Evolutionary conservation across 2,329 filamentous ascomycete species (phyloP), one percentile per base, ranked within the genome.

Genomic region (Gliomastix tumulicola): DNA sequence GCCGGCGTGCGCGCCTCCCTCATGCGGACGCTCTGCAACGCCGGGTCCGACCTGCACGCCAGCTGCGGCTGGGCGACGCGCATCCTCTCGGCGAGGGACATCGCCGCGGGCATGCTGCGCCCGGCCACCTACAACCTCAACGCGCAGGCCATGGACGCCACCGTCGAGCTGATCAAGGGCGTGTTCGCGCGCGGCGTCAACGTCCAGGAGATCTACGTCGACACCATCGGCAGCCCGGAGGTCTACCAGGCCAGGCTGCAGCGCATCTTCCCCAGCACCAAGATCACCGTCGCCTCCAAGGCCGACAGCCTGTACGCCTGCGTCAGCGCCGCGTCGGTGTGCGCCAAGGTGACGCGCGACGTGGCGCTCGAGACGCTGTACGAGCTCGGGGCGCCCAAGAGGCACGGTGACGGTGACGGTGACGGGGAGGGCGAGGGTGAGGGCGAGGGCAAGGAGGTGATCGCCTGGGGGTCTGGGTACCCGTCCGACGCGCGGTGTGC

Each of bases 281-380:
- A 72, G 42, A 76, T 90, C 49, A 88, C 80, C 3, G 85, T 90
- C 23, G 83, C 84, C 20, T 89, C 89, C 56, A 97, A 97, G 67
- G 90, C 92, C 4, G 90, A 98, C 57, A 88, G 84, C 41, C 57
- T 97, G 34, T 97, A 90, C 58, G 88, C 92, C 2, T 90, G 84
- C 55, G 92, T 97, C 37, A 94, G 86, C 49, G 92, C 90, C 21
- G 90, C 92, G 7, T 92, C 85, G 43, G 88, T 98, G 4, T 94
- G 86, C 58, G 92, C 92, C 37, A 98, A 98, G 61, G 92, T 98
- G 21, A 97, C 92, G 11, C 73, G 92, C 45, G 92, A 98, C 62
- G 84, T 84, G 3, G 88, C 88, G 6, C 71, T 97, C 18, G 89
- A 96, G 52, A 76, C 84, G 4, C 71, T 90, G 30, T 90, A 85